Base-by-base conservation (phyloP, 2,329 filamentous ascomycete species). In the Penicillium olsonii region DNA sequence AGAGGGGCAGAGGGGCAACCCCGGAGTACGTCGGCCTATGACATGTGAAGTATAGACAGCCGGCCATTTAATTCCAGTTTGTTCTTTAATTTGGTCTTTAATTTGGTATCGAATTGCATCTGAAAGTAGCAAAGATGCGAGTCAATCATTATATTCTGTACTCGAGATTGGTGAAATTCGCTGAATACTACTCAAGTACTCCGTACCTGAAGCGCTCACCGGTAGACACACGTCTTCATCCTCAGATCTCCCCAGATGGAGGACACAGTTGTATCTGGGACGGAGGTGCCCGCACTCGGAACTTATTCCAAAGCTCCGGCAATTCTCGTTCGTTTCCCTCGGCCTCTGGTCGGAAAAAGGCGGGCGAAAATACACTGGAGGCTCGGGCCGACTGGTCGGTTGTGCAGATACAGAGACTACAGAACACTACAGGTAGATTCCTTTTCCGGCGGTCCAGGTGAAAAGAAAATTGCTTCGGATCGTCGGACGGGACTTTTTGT, bases 341-440 rank as follows among this genome's bases (percentile, higher is more conserved):
- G 55, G 52, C 51, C 45, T 51, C 46, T 41, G 37, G 50, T 68
- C 66, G 67, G 67, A 53, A 67, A 69, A 68, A 68, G 64, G 65
- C 66, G 66, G 66, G 17, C 33, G 54, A 55, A 29, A 20, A 44
- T 31, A 40, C 18, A 27, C 34, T 50, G 40, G 19, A 39, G 24
- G 47, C 40, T 65, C 64, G 63, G 62, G 55, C 64, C 64, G 64
- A 65, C 50, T 39, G 37, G 52, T 56, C 58, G 61, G 48, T 57
- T 50, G 42, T 54, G 38, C 49, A 17, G 26, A 27, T 43, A 42
- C 37, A 43, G 38, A 42, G 6, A n/a, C 39, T 40, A 15, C 22
- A 9, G n/a, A 22, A n/a, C 31, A 42, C 34, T 35, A 24, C 18
- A 49, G 57, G 54, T 39, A 62, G 45, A 59, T 52, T 52, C 44